Evolutionary conservation across 441 rosid genomes (phyloP), one percentile per base, ranked within the genome.

Genomic region (Syzygium syzygioides): DNA sequence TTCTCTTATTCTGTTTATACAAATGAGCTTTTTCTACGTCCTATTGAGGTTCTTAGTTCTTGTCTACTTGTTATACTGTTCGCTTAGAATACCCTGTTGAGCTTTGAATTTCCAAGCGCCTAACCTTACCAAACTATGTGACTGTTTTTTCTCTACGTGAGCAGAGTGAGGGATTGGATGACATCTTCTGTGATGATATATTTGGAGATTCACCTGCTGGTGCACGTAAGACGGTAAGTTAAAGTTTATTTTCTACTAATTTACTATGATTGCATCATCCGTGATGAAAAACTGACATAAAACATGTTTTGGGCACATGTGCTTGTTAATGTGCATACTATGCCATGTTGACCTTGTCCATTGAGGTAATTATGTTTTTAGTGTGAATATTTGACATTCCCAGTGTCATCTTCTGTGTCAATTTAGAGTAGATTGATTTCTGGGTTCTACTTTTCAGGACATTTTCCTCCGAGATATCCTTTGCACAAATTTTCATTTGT

Each of bases 201-300:
- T 98, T 97, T 92, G 99, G 99, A 79, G 99, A 98, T 87, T 96
- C 99, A 17, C 99, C 99, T 14, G 91, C 96, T 87, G 95, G 97
- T 87, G 92, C 92, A 86, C 95, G 92, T 59, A 94, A 94, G 93
- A 53, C 25, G 92, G 99, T 98, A 94, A 89, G 94, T 85, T 55
- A 19, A 11, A 19, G 26, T 85, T 85, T 37, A 4, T 55, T 55
- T 37, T 55, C 14, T 53, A 53, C 50, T 15, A 19, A 50, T 4
- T 50, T 28, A 53, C 57, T 32, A 53, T 85, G 45, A 37, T 19
- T 71, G 80, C 48, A 71, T 71, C 26, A 34, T 37, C 80, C 1
- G 8, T 13, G 28, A 71, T 34, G 79, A 68, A 34, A 34, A 71
- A 71, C 15, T 71, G 50, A 71, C 80, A 10, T 71, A 71, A 11